phyloP scores from a whole-genome alignment of 306 rosid species.

The Cyclanthera cordifolia region DNA sequence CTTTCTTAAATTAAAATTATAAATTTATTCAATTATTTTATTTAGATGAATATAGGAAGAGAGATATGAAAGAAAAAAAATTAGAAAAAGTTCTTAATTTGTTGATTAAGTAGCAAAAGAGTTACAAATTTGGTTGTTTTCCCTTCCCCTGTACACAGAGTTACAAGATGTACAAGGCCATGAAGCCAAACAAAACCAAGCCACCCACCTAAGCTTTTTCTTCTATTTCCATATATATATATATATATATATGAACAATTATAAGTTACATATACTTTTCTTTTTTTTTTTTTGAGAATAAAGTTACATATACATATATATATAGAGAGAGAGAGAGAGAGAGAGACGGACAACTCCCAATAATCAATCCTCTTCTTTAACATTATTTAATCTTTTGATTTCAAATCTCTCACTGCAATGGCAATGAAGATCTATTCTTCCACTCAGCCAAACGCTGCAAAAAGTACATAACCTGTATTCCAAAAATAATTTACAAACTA shows the following conservation, averaged over 20 bases:
- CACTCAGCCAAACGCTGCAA: constrained; percentile 16
- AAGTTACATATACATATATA: no score
- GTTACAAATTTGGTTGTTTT: not conserved
- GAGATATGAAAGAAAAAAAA: not conserved
- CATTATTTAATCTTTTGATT: not conserved
- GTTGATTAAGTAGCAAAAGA: not conserved
- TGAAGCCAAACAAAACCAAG: not conserved
- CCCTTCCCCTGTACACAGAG: not conserved
- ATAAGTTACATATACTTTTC: constrained; percentile 10
- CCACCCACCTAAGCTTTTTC: not conserved
- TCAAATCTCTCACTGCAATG: constrained; percentile 8
- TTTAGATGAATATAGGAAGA: not conserved
- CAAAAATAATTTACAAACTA: not conserved
- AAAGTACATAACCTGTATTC: constrained; percentile 15
- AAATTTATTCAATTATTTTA: no score
- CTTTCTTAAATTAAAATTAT: no score
- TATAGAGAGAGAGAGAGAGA: not conserved
- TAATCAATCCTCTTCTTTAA: not conserved
- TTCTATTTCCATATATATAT: constrained; percentile 8
- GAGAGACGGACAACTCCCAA: constrained; percentile 2
- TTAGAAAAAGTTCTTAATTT: not conserved
- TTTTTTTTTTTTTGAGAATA: no score
- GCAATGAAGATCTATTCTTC: constrained; percentile 12
- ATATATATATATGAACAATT: constrained; percentile 2
- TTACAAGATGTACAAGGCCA: constrained; percentile 11